Percentiles rank a stretch among this genome's conserved stretches.
Evolutionary conservation across 805 yeast species (phyloP).

Genomic region (Starmera caribaea): DNA sequence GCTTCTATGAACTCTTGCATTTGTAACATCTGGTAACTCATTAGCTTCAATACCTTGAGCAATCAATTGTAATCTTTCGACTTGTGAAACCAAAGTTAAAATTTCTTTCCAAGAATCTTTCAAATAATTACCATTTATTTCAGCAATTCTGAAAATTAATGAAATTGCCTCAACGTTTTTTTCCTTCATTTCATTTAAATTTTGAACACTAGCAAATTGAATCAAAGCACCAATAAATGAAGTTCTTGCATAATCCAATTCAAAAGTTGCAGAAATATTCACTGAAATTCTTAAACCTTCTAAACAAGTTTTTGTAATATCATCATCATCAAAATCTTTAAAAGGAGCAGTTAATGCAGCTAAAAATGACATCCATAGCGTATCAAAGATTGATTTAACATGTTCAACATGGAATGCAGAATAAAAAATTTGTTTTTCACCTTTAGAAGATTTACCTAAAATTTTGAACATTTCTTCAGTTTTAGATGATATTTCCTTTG

Average conservation of each 20-base stretch:
- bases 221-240: slow-evolving; percentile 87
- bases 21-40: slow-evolving; percentile 75
- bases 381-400: slow-evolving; percentile 87
- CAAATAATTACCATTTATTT: slow-evolving; percentile 68
- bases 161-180: slow-evolving; percentile 80
- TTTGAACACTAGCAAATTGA: slow-evolving; percentile 75
- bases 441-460: slow-evolving; percentile 37
- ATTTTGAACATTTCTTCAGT: slow-evolving; percentile 76
- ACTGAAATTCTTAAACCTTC: slow-evolving; percentile 83
- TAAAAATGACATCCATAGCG: slow-evolving; percentile 91
- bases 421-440: slow-evolving; percentile 47
- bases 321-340: slow-evolving; percentile 75
- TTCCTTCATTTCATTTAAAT: slow-evolving; percentile 62
- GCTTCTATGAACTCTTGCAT: slow-evolving; percentile 44
- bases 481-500: slow-evolving; percentile 82
- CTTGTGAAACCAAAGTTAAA: slow-evolving; percentile 74
- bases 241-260: slow-evolving; percentile 72
- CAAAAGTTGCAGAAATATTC: slow-evolving; percentile 76
- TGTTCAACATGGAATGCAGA: slow-evolving; percentile 84
- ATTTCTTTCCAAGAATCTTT: slow-evolving; percentile 79
- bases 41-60: slow-evolving; percentile 83
- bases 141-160: slow-evolving; percentile 65
- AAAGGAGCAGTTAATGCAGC: slow-evolving; percentile 94
- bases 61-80: slow-evolving; percentile 81
- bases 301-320: slow-evolving; percentile 56